Percentiles rank a stretch among this genome's conserved stretches.
Conservation (phyloP, 805 yeast species). For the Ogataea thermomethanolica region DNA sequence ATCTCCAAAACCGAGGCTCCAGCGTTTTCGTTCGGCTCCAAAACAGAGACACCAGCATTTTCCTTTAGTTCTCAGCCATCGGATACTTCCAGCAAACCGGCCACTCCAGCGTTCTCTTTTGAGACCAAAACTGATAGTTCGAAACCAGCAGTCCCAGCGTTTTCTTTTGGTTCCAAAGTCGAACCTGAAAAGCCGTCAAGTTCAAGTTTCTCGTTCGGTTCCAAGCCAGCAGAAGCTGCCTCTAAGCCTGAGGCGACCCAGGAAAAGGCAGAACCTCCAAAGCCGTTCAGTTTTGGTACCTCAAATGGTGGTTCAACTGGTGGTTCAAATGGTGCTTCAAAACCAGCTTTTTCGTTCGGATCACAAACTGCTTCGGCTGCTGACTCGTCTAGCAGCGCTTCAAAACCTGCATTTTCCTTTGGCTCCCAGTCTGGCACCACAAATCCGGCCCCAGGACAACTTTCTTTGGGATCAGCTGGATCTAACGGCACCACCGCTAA, state of each 20-base stretch:
- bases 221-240: conserved; percentile 1
- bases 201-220: conserved; percentile 3
- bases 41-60: background rate
- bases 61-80: background rate
- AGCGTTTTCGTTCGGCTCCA: background rate
- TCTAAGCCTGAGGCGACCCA: background rate
- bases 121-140: background rate
- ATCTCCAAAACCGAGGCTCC: background rate
- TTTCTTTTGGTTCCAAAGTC: conserved; percentile 10
- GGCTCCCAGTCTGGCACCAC: no score
- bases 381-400: background rate
- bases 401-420: background rate
- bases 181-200: conserved; percentile 1
- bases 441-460: no score
- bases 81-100: background rate
- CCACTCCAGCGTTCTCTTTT: background rate
- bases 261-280: no score
- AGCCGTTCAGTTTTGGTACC: no score
- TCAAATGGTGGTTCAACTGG: no score
- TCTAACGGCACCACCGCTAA: background rate
- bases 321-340: no score
- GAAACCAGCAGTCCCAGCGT: conserved; percentile 5
- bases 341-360: no score
- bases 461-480: background rate
- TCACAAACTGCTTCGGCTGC: no score